Conservation (phyloP, 345 rosid species). For the Aquilaria yunnanensis region DNA sequence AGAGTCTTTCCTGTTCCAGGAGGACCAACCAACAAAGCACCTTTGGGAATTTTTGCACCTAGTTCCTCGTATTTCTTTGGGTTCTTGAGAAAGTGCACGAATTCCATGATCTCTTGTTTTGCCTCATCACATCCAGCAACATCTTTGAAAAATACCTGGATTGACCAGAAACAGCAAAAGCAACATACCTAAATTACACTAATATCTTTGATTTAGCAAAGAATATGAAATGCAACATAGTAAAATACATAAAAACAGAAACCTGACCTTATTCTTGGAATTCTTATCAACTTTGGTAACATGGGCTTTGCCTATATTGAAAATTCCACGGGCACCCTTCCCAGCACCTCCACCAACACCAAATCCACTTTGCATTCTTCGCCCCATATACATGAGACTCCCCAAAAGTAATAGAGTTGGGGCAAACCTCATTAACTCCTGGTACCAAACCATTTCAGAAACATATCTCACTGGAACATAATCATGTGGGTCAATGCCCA, state of each 20-base stretch:
- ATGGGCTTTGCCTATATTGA: slow-evolving; percentile 91
- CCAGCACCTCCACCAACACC: slow-evolving; percentile 89
- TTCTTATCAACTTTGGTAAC: slow-evolving; percentile 83
- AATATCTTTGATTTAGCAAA: slow-evolving; percentile 3
- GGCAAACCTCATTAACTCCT: slow-evolving; percentile 75
- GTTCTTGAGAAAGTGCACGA: slow-evolving; percentile 90
- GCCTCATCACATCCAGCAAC: slow-evolving; percentile 99
- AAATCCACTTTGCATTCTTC: slow-evolving; percentile 77
- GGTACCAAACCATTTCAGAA: slow-evolving; percentile 73
- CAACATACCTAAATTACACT: neutral
- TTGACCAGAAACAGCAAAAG: slow-evolving; percentile 9
- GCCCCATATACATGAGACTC: slow-evolving; percentile 56
- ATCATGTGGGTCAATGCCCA: slow-evolving; percentile 75
- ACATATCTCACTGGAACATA: slow-evolving; percentile 70
- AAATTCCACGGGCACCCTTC: slow-evolving; percentile 78
- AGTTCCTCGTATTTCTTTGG: slow-evolving; percentile 92
- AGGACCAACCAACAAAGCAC: slow-evolving; percentile 92
- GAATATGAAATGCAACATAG: neutral
- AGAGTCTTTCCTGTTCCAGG: slow-evolving; percentile 99
- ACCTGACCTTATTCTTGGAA: slow-evolving; percentile 77
- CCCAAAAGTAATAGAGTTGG: slow-evolving; percentile 75
- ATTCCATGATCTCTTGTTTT: slow-evolving; percentile 95
- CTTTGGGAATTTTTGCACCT: slow-evolving; percentile 95
- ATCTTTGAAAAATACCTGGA: slow-evolving; percentile 77
- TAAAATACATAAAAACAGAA: slow-evolving; percentile 4